Evolutionary conservation across 768 basidiomycete genomes (phyloP).

Genomic region (Mrakia blollopis): DNA sequence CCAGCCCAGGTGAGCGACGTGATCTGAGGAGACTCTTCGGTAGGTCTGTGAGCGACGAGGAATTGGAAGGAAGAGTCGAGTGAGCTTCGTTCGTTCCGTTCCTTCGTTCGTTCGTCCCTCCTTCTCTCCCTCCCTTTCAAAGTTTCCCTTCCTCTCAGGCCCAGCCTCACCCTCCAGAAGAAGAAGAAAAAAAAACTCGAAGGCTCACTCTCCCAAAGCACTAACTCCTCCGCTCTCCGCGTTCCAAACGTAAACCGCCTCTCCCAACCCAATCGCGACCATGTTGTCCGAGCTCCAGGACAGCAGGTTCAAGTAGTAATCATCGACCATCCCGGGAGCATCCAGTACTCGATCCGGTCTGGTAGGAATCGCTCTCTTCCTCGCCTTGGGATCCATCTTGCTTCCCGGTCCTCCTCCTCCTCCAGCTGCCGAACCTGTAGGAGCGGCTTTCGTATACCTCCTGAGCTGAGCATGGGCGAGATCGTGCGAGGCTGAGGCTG

Average conservation of each 20-base stretch:
- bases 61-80: not conserved
- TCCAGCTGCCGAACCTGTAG: constrained; percentile 65
- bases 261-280: constrained; percentile 83
- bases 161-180: not conserved
- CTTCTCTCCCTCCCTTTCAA: not conserved
- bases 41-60: constrained; percentile 8
- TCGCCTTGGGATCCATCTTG: constrained; percentile 45
- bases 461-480: constrained; percentile 67
- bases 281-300: constrained; percentile 82
- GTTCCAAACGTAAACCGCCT: constrained; percentile 86
- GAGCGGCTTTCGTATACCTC: constrained; percentile 44
- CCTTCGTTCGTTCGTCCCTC: not conserved
- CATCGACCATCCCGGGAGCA: constrained; percentile 76
- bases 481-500: constrained; percentile 67
- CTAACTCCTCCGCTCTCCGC: constrained; percentile 83
- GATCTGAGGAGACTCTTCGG: constrained; percentile 37
- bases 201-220: constrained; percentile 54
- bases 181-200: not conserved
- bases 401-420: constrained; percentile 49
- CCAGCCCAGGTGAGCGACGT: constrained; percentile 45
- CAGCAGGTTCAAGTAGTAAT: constrained; percentile 93
- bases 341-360: constrained; percentile 90
- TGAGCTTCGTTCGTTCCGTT: not conserved
- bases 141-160: not conserved
- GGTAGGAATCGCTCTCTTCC: constrained; percentile 71